Evolutionary conservation across 192 early-diverging fungal genomes (phyloP).

Genomic region (Haplosporangium gracile): DNA sequence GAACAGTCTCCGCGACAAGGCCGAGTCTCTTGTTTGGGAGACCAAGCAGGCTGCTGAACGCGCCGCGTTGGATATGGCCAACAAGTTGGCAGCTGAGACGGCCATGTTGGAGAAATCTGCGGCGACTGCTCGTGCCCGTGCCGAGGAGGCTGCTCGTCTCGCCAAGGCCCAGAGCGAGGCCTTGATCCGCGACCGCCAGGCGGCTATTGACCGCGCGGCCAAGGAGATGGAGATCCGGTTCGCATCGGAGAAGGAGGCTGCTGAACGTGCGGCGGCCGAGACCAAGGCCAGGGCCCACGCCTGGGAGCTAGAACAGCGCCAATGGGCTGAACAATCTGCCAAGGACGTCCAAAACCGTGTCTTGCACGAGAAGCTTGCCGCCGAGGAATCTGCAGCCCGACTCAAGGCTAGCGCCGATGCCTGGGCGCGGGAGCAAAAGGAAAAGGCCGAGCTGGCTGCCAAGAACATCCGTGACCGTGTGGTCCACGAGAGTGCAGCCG

Average conservation of each 20-base stretch:
- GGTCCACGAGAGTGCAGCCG: slow-evolving; percentile 31
- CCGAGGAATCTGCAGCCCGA: slow-evolving; percentile 12
- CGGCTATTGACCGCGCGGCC: slow-evolving; percentile 32
- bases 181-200: slow-evolving; percentile 39
- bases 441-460: slow-evolving; percentile 19
- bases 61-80: slow-evolving; percentile 37
- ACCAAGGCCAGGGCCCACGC: slow-evolving; percentile 33
- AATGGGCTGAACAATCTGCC: slow-evolving; percentile 27
- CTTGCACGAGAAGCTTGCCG: slow-evolving; percentile 20
- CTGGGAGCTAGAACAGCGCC: slow-evolving; percentile 39
- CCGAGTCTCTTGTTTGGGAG: slow-evolving; percentile 44
- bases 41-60: slow-evolving; percentile 41
- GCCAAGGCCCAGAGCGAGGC: slow-evolving; percentile 32
- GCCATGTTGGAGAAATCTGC: slow-evolving; percentile 26
- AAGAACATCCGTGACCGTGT: slow-evolving; percentile 34
- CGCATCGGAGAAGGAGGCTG: slow-evolving; percentile 16
- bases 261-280: slow-evolving; percentile 26
- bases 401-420: slow-evolving; percentile 34
- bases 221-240: slow-evolving; percentile 37
- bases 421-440: slow-evolving; percentile 43
- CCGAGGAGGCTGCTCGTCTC: slow-evolving; percentile 39
- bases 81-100: slow-evolving; percentile 29
- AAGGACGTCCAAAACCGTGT: slow-evolving; percentile 35
- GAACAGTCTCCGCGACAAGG: slow-evolving; percentile 28
- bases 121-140: slow-evolving; percentile 13